Evolutionary conservation across 352 stramenopile genomes (phyloP).

Genomic region (Halophytophthora batemanensis): DNA sequence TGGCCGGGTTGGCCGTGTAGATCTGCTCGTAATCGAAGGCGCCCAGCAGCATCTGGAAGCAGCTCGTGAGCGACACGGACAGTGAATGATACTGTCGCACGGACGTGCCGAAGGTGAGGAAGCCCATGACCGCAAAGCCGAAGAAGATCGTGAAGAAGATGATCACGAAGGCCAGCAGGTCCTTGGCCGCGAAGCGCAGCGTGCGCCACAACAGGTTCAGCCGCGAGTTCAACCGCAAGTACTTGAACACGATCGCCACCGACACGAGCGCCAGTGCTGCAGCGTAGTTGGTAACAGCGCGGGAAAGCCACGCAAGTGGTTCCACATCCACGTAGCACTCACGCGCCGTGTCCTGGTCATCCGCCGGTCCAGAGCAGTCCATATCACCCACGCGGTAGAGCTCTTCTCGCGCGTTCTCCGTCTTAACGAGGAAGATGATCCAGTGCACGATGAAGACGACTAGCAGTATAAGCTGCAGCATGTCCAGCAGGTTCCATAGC

Average conservation of each 20-base stretch:
- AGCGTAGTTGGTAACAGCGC: conserved; percentile 53
- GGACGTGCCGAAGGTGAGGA: conserved; percentile 62
- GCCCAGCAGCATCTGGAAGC: conserved; percentile 81
- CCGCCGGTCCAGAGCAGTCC: conserved; percentile 42
- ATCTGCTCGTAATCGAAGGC: conserved; percentile 79
- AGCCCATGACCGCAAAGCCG: conserved; percentile 75
- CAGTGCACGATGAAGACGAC: conserved; percentile 62
- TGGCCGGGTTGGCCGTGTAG: conserved; percentile 58
- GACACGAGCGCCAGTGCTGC: conserved; percentile 60
- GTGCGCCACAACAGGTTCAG: conserved; percentile 80
- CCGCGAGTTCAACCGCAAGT: conserved; percentile 67
- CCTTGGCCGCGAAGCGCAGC: conserved; percentile 68
- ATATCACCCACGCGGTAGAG: conserved; percentile 49
- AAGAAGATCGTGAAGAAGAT: conserved; percentile 86
- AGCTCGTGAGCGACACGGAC: conserved; percentile 64
- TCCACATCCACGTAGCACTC: conserved; percentile 65
- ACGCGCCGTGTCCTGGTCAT: conserved; percentile 38
- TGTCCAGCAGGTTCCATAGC: conserved; percentile 77
- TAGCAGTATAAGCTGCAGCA: conserved; percentile 67
- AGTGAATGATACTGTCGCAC: conserved; percentile 72
- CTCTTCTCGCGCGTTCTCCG: conserved; percentile 46
- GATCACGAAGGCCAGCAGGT: conserved; percentile 69
- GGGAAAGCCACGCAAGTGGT: conserved; percentile 43
- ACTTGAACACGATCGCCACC: conserved; percentile 84
- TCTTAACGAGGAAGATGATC: conserved; percentile 49